These are phyloP conservation scores for Arabis alpina DNA, from an alignment of 345 rosid species.

Conservation along the genomic window DNA sequence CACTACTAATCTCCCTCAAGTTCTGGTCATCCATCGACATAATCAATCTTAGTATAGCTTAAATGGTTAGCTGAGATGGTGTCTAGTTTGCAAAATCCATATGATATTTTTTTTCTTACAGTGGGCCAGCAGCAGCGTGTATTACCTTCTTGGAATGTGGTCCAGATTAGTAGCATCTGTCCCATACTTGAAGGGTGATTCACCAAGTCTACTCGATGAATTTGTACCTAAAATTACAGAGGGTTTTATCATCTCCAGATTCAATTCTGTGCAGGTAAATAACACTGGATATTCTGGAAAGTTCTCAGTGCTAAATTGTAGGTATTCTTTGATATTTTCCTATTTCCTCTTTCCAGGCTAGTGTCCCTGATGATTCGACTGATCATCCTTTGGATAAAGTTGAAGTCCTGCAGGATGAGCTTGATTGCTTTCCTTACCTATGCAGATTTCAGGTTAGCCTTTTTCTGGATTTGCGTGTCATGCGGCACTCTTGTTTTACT, in stretches of 20 bases:
- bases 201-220: constrained; percentile 96
- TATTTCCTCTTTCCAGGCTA: constrained; percentile 58
- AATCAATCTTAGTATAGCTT: constrained; percentile 5
- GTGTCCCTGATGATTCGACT: constrained; percentile 74
- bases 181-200: constrained; percentile 94
- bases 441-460: constrained; percentile 93
- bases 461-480: constrained; percentile 22
- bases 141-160: constrained; percentile 96
- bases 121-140: constrained; percentile 99
- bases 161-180: constrained; percentile 94
- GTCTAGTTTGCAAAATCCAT: constrained; percentile 16
- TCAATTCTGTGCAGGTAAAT: constrained; percentile 90
- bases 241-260: constrained; percentile 92
- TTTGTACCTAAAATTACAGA: constrained; percentile 98
- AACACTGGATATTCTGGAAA: constrained; percentile 8
- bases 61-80: constrained; percentile 30
- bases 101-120: constrained; percentile 42
- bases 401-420: constrained; percentile 98
- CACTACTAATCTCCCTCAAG: constrained; percentile 13
- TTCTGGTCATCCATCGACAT: constrained; percentile 14
- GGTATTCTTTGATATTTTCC: constrained; percentile 16
- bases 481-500: constrained; percentile 12
- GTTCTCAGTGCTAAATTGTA: background rate
- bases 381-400: constrained; percentile 96
- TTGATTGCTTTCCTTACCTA: constrained; percentile 95